Evolutionary conservation across 2,329 filamentous ascomycete genomes (phyloP), one percentile per base, ranked within the genome.

Genomic region (Tolypocladium ovalisporum): DNA sequence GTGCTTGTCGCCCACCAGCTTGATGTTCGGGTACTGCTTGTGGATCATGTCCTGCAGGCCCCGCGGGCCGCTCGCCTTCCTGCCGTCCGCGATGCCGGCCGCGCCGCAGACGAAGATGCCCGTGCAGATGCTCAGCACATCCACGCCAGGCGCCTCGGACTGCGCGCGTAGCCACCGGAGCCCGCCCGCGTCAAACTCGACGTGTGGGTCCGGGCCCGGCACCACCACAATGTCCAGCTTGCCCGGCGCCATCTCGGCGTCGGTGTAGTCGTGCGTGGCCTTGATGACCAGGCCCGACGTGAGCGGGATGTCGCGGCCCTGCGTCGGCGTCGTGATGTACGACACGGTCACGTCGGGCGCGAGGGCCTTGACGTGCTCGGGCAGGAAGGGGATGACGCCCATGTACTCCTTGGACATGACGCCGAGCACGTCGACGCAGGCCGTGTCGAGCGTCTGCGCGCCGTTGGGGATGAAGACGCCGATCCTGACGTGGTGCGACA

Each of bases 61-160:
- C 39, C 76, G 64, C 2, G 79, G 79, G 7, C 79, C 80, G 59
- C 76, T 78, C 6, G 72, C 77, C 57, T 56, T 71, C 62, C 66
- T 75, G 3, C 76, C 78, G 47, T 75, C 71, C 36, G 79, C 59
- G 24, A 83, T 64, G 0, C 79, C 79, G 0, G 78, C 78, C 22
- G 72, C 71, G 19, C 71, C 78, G 56, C 79, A 78, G 15, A 81
- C 24, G 39, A 75, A 73, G 29, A 76, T 71, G 0, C 79, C 79
- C 4, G 79, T 79, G 67, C 79, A 83, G 12, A 82, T 71, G 59
- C 75, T 74, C 58, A 82, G 65, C 42, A 83, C 71, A 58, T 82
- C 79, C 15, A 76, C 76, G 6, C 62, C 69, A 5, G 67, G 58
- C 2, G 65, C 65, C 53, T 66, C 65, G 10, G 63, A 70, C 57